Percentiles rank a stretch among this genome's conserved stretches.
Conservation (phyloP, 345 rosid genomes). For the Chamaenerion angustifolium region DNA sequence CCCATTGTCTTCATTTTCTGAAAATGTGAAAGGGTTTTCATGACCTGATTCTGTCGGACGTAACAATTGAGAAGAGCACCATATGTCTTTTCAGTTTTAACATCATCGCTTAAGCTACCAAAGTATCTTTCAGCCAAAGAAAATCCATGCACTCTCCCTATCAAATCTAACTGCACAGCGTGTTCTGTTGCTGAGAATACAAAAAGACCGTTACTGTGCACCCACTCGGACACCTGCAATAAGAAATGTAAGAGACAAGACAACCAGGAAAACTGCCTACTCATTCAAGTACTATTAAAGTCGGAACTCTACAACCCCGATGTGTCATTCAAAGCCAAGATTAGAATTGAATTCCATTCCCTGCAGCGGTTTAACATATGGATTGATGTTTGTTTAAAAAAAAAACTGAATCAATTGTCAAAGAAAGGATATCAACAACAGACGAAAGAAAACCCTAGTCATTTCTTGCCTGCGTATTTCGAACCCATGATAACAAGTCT, state of each 20-base stretch:
- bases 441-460: too few relatives aligned
- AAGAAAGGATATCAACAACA: too few relatives aligned
- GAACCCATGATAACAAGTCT: too few relatives aligned
- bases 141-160: constrained; percentile 61
- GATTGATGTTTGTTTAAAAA: too few relatives aligned
- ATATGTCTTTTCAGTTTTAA: constrained; percentile 59
- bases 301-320: too few relatives aligned
- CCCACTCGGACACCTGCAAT: constrained; percentile 76
- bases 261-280: too few relatives aligned
- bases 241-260: constrained; percentile 1
- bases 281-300: too few relatives aligned
- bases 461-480: too few relatives aligned
- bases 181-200: constrained; percentile 49
- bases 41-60: constrained; percentile 44
- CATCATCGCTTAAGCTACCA: constrained; percentile 36
- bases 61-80: constrained; percentile 85
- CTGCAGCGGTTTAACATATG: too few relatives aligned
- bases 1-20: constrained; percentile 70
- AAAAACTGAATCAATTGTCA: too few relatives aligned
- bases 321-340: too few relatives aligned
- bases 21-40: constrained; percentile 45
- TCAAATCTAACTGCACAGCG: constrained; percentile 72
- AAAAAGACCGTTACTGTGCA: constrained; percentile 42
- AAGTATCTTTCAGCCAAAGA: constrained; percentile 62
- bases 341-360: too few relatives aligned